phyloP scores from a whole-genome alignment of 2,329 filamentous ascomycete genomes.

The Didymosphaeria variabile region DNA sequence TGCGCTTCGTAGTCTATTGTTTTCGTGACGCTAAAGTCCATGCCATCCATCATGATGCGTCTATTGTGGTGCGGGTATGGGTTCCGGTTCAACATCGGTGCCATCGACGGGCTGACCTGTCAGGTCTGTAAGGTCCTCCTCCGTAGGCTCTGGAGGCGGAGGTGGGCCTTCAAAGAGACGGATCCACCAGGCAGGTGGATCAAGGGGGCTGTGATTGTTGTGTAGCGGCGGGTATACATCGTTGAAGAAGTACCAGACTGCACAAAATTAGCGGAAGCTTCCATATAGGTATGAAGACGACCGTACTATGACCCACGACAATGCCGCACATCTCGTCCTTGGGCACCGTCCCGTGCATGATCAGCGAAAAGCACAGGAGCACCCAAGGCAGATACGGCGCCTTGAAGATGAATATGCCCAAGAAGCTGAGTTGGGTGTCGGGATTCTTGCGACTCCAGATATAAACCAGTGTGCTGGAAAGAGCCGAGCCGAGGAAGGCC shows the following conservation, averaged over 20 bases:
- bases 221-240: slow-evolving; percentile 96
- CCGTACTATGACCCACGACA: slow-evolving; percentile 81
- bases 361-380: slow-evolving; percentile 86
- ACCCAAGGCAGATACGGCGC: slow-evolving; percentile 98
- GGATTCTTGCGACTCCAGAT: slow-evolving; percentile 98
- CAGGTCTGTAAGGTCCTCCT: slow-evolving; percentile 16
- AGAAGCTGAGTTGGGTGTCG: slow-evolving; percentile 83
- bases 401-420: slow-evolving; percentile 89
- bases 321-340: slow-evolving; percentile 98
- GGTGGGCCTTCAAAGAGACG: slow-evolving; percentile 73
- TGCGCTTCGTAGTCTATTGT: slow-evolving; percentile 17
- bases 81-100: slow-evolving; percentile 20
- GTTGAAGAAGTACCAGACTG: slow-evolving; percentile 95
- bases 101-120: slow-evolving; percentile 19
- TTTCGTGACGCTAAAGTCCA: slow-evolving; percentile 27
- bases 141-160: slow-evolving; percentile 24
- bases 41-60: slow-evolving; percentile 17
- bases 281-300: not conserved
- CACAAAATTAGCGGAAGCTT: slow-evolving; percentile 18
- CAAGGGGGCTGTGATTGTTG: slow-evolving; percentile 82
- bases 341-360: slow-evolving; percentile 88
- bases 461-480: slow-evolving; percentile 94
- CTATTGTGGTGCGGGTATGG: slow-evolving; percentile 4
- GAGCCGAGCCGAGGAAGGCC: slow-evolving; percentile 91
- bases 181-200: slow-evolving; percentile 90